Percentiles rank a stretch among this genome's conserved stretches.
Conservation (phyloP, 2,329 filamentous ascomycete species). For the Neonectria hederae region DNA sequence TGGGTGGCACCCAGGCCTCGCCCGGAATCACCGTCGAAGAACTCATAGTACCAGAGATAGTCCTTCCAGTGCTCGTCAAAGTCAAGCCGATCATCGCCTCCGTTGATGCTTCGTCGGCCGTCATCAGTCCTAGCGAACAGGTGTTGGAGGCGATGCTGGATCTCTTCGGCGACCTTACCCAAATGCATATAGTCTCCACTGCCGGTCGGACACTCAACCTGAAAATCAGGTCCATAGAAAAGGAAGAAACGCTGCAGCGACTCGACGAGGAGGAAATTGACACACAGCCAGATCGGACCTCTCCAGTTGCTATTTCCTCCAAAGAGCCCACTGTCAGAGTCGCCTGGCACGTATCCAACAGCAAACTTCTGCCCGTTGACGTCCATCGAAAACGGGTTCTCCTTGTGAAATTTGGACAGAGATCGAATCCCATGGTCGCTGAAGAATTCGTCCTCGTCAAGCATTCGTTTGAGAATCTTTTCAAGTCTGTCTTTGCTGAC, state of each 20-base stretch:
- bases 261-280: slow-evolving; percentile 94
- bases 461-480: slow-evolving; percentile 89
- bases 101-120: slow-evolving; percentile 88
- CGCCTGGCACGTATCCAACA: slow-evolving; percentile 91
- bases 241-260: slow-evolving; percentile 95
- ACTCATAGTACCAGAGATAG: slow-evolving; percentile 91
- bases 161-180: slow-evolving; percentile 91
- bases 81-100: slow-evolving; percentile 84
- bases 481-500: slow-evolving; percentile 93
- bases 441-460: slow-evolving; percentile 93
- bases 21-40: slow-evolving; percentile 93
- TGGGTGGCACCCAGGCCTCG: slow-evolving; percentile 91
- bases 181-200: slow-evolving; percentile 96
- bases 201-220: slow-evolving; percentile 93
- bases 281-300: slow-evolving; percentile 93
- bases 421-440: slow-evolving; percentile 91
- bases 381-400: slow-evolving; percentile 93
- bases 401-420: slow-evolving; percentile 88
- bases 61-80: slow-evolving; percentile 92
- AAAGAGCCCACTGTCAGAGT: slow-evolving; percentile 94
- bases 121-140: slow-evolving; percentile 86
- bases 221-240: slow-evolving; percentile 89
- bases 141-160: slow-evolving; percentile 94
- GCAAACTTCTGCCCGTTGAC: slow-evolving; percentile 91
- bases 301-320: slow-evolving; percentile 99